Evolutionary conservation across 2,329 filamentous ascomycete genomes (phyloP), one percentile per base, ranked within the genome.

Genomic region (Thielaviopsis euricoi): DNA sequence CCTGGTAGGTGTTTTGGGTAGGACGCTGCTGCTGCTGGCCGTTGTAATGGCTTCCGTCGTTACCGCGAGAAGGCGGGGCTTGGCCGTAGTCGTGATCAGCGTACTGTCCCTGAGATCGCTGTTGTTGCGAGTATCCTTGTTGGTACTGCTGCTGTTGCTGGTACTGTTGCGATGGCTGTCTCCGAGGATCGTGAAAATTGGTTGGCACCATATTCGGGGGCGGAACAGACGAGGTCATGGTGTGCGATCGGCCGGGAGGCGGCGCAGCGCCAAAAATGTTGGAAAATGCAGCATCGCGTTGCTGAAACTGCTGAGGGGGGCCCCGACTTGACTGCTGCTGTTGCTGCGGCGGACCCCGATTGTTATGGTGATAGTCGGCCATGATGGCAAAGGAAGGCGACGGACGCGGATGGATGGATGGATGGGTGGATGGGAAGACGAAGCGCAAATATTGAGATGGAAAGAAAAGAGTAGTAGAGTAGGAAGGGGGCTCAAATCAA

Each of bases 211-310:
- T 74, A 65, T 73, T 70, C 53, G 75, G 72, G 58, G 80, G 81
- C 60, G 72, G 67, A 49, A 85, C 78, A 63, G 89, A 84, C 58
- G 87, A 89, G 62, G 85, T 93, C 89, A 97, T 96, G 25, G 91
- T 96, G 67, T 96, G 90, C 59, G 90, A 94, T 69, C 93, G 85
- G 60, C 91, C 91, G 52, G 87, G 82, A 52, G 89, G 89, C 63
- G 88, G 89, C 63, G 87, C 80, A 63, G 83, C 83, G 64, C 91
- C 93, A 69, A 97, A 98, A 68, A 97, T 97, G 73, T 91, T 91
- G 64, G 87, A 89, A 71, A 94, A 98, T 63, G 91, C 93, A 64
- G 89, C 88, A 80, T 98, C 90, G 73, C 93, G 86, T 72, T 93
- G 87, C 66, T 76, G 77, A 67, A 77, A 77, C 62, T 75, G 73